Evolutionary conservation across 331 rosid species (phyloP).

Genomic region (Acacia concinna): DNA sequence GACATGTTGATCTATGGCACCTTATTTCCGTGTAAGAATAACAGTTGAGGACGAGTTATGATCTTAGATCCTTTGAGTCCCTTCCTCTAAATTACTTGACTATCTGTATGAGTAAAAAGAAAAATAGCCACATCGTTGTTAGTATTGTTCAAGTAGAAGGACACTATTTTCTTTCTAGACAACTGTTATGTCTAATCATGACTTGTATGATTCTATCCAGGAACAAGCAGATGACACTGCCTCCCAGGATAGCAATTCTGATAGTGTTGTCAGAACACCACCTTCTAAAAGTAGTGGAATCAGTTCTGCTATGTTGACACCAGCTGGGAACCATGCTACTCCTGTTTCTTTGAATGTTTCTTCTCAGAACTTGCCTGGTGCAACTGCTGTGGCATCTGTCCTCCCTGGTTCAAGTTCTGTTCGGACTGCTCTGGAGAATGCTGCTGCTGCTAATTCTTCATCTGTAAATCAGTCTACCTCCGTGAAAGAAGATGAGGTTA

Average conservation of each 20-base stretch:
- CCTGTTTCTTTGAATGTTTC: conserved; percentile 53
- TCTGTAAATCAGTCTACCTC: conserved; percentile 52
- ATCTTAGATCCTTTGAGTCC: not conserved
- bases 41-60: not conserved
- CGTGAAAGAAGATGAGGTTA: conserved; percentile 63
- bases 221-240: conserved; percentile 72
- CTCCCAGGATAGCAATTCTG: conserved; percentile 65
- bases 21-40: not conserved
- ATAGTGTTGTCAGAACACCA: conserved; percentile 58
- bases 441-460: conserved; percentile 40
- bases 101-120: not conserved
- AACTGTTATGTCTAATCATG: conserved; percentile 32
- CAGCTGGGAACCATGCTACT: conserved; percentile 48
- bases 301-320: conserved; percentile 56
- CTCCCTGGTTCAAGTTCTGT: conserved; percentile 51
- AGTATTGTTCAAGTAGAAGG: not conserved
- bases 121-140: not conserved
- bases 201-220: conserved; percentile 46
- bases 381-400: conserved; percentile 38
- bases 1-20: conserved; percentile 15
- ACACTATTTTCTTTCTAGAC: conserved; percentile 26
- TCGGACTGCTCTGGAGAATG: conserved; percentile 49
- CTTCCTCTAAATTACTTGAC: not conserved
- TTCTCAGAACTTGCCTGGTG: conserved; percentile 44
- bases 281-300: conserved; percentile 57